Percentiles rank a stretch among this genome's conserved stretches.
Conservation (phyloP, 768 basidiomycete species). For the Amanita polypyramis region DNA sequence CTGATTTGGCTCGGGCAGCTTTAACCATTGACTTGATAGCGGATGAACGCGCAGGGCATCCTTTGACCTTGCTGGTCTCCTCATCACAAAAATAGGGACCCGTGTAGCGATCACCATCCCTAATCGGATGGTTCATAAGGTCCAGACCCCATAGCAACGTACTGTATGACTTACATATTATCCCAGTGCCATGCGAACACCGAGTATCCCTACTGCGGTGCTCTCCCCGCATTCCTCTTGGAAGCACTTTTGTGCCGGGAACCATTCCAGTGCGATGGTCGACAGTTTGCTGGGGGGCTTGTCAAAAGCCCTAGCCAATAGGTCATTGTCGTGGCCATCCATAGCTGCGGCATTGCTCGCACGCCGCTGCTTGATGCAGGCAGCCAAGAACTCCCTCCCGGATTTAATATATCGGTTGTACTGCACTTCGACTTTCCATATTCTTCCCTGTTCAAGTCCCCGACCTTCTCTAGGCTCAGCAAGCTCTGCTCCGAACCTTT, state of each 20-base stretch:
- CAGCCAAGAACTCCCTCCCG: conserved; percentile 11
- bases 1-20: background rate
- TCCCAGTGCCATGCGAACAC: conserved; percentile 21
- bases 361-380: conserved; percentile 3
- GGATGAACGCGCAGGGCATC: background rate
- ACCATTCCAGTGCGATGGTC: conserved; percentile 16
- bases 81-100: background rate
- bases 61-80: background rate
- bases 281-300: conserved; percentile 18
- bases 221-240: conserved; percentile 11
- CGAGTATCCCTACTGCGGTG: conserved; percentile 17
- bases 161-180: conserved; percentile 14
- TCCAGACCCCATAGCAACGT: too few species aligned
- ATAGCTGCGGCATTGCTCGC: background rate
- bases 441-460: background rate
- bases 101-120: background rate
- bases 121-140: background rate
- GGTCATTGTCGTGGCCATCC: conserved; percentile 13
- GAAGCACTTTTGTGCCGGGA: conserved; percentile 22
- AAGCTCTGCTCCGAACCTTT: too few species aligned
- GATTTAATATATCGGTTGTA: conserved; percentile 13
- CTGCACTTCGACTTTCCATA: conserved; percentile 1
- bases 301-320: conserved; percentile 18
- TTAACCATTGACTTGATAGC: background rate
- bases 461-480: background rate